A percentile compares a stretch with the other conserved stretches of the same genome.
phyloP scores from a whole-genome alignment of 257 asterid genomes.

The Solanum piurae region DNA sequence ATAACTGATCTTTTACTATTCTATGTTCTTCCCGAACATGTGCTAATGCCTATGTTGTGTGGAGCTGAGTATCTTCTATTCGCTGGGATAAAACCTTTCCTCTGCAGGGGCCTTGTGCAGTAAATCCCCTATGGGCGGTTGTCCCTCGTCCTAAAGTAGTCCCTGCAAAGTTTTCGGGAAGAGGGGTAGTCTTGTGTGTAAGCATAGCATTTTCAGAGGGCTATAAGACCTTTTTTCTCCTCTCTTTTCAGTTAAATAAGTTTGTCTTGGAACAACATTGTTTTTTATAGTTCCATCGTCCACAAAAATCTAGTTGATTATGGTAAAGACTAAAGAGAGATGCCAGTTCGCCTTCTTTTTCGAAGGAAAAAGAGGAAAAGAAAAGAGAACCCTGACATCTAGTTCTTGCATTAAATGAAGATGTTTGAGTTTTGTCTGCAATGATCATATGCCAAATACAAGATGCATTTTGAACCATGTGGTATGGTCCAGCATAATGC shows the following conservation, averaged over 20 bases:
- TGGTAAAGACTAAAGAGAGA: neutral
- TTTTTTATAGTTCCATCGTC: neutral
- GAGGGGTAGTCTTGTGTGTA: no score
- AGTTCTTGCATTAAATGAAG: neutral
- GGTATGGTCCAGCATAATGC: neutral
- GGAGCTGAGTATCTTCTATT: no score
- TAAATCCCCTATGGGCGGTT: no score
- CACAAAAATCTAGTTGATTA: neutral
- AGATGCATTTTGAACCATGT: neutral
- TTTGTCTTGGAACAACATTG: neutral
- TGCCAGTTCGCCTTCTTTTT: neutral
- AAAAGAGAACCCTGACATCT: neutral
- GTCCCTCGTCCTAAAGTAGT: no score
- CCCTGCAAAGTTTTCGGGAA: no score
- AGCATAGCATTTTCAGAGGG: neutral
- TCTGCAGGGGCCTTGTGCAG: no score
- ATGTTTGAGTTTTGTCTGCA: neutral
- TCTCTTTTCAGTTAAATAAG: neutral
- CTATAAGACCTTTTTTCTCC: neutral
- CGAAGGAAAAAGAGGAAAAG: neutral
- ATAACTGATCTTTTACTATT: neutral
- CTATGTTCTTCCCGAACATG: no score
- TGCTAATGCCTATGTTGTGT: no score
- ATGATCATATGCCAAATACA: neutral
- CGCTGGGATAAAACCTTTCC: no score